Percentiles rank a stretch among this genome's conserved stretches.
Conservation (phyloP, 306 rosid species). For the Luffa acutangula region DNA sequence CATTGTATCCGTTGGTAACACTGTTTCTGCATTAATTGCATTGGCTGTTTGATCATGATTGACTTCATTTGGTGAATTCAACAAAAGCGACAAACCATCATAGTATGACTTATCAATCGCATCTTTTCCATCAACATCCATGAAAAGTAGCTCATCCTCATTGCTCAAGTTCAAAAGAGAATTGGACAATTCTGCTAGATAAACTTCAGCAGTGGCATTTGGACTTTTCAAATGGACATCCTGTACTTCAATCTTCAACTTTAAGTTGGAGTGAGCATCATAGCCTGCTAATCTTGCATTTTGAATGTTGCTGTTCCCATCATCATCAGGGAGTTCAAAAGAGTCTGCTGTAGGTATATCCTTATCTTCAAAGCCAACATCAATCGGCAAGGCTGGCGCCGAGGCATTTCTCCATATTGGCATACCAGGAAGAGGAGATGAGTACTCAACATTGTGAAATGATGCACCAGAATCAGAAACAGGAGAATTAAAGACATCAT, state of each 20-base stretch:
- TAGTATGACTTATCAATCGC: constrained; percentile 65
- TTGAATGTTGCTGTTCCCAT: constrained; percentile 10
- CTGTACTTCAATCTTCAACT: constrained; percentile 19
- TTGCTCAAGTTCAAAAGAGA: constrained; percentile 63
- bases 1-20: constrained; percentile 23
- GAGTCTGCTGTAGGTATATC: constrained; percentile 15
- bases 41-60: constrained; percentile 26
- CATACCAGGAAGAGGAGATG: constrained; percentile 56
- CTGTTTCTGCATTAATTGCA: constrained; percentile 25
- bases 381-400: constrained; percentile 26
- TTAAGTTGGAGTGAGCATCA: constrained; percentile 16
- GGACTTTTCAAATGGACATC: constrained; percentile 34
- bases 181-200: constrained; percentile 69
- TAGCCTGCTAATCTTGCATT: constrained; percentile 19
- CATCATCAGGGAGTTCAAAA: constrained; percentile 26
- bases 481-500: constrained; percentile 42
- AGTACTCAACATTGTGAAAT: constrained; percentile 43
- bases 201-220: constrained; percentile 38
- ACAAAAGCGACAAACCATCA: constrained; percentile 73
- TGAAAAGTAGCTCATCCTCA: constrained; percentile 65
- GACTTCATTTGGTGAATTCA: constrained; percentile 39
- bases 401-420: constrained; percentile 49
- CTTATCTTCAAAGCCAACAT: constrained; percentile 20
- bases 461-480: constrained; percentile 51
- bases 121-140: constrained; percentile 53